These are phyloP conservation scores for Podosphaera aphanis DNA, from an alignment of 2,329 filamentous ascomycete genomes.

Conservation along the genomic window DNA sequence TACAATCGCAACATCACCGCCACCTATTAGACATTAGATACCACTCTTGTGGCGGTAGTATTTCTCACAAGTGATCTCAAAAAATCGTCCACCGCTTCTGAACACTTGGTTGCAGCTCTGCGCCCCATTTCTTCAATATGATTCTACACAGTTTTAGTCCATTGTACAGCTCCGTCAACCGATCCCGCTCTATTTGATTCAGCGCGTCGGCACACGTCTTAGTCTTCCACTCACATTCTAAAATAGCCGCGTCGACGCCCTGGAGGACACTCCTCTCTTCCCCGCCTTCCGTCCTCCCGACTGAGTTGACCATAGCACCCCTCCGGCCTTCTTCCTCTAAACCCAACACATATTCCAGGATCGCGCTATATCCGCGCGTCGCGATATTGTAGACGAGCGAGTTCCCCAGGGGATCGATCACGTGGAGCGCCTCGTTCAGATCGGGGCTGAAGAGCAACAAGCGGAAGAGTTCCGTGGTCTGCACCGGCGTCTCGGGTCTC, in stretches of 20 bases:
- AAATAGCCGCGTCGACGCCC: constrained; percentile 3
- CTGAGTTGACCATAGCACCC: constrained; percentile 8
- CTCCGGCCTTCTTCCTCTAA: constrained; percentile 6
- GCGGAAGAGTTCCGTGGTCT: constrained; percentile 7
- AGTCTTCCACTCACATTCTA: constrained; percentile 1
- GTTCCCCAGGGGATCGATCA: constrained; percentile 8
- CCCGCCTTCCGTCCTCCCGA: background rate
- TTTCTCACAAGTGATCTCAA: background rate
- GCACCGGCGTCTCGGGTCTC: constrained; percentile 4
- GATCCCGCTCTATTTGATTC: background rate
- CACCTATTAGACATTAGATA: no score
- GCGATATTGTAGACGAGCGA: constrained; percentile 8
- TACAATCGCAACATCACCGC: background rate
- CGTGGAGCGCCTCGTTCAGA: constrained; percentile 8
- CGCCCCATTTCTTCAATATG: constrained; percentile 1
- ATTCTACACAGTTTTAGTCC: background rate
- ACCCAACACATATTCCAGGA: constrained; percentile 6
- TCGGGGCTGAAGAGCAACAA: constrained; percentile 6
- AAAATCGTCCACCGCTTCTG: constrained; percentile 1
- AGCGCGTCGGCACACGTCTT: background rate
- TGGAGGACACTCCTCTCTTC: constrained; percentile 2
- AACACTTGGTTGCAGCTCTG: background rate
- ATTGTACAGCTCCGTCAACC: background rate
- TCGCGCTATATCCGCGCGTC: constrained; percentile 7
- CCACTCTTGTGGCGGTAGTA: background rate